Conservation (phyloP, 805 yeast genomes). For the Candida alai region DNA sequence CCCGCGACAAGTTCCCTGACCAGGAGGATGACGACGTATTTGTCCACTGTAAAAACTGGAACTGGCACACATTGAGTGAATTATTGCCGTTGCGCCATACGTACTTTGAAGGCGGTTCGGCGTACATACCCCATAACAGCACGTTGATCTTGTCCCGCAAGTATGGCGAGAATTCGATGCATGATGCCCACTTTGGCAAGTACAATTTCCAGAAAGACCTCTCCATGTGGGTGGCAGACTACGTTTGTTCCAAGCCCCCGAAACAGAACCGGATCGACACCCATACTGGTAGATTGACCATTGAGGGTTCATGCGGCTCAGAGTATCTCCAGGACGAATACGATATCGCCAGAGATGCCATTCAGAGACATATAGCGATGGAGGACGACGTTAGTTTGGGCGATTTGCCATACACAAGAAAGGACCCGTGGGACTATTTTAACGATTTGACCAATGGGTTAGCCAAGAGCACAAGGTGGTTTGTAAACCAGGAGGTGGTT, state of each 20-base stretch:
- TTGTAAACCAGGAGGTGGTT: constrained; percentile 11
- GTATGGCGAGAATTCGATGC: constrained; percentile 28
- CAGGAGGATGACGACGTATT: constrained; percentile 15
- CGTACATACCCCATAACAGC: constrained; percentile 32
- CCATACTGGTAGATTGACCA: constrained; percentile 22
- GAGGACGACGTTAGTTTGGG: constrained; percentile 22
- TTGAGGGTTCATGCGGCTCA: constrained; percentile 38
- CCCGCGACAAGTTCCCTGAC: constrained; percentile 11
- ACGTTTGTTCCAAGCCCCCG: constrained; percentile 33
- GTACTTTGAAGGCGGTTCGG: constrained; percentile 34
- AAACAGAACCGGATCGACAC: constrained; percentile 22
- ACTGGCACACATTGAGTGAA: constrained; percentile 36
- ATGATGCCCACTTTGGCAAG: constrained; percentile 21
- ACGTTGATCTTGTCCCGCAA: constrained; percentile 26
- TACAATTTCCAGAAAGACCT: constrained; percentile 42
- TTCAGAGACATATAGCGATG: constrained; percentile 20
- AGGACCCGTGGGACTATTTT: constrained; percentile 33
- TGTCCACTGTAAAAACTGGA: constrained; percentile 38
- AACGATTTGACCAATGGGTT: constrained; percentile 18
- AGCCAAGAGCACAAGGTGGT: constrained; percentile 20
- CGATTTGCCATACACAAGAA: constrained; percentile 39
- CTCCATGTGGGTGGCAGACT: constrained; percentile 45
- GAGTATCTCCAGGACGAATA: constrained; percentile 36
- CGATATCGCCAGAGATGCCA: constrained; percentile 21
- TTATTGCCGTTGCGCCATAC: constrained; percentile 33